Evolutionary conservation across 106 monocot species (phyloP).

Genomic region (Dioscorea alata): DNA sequence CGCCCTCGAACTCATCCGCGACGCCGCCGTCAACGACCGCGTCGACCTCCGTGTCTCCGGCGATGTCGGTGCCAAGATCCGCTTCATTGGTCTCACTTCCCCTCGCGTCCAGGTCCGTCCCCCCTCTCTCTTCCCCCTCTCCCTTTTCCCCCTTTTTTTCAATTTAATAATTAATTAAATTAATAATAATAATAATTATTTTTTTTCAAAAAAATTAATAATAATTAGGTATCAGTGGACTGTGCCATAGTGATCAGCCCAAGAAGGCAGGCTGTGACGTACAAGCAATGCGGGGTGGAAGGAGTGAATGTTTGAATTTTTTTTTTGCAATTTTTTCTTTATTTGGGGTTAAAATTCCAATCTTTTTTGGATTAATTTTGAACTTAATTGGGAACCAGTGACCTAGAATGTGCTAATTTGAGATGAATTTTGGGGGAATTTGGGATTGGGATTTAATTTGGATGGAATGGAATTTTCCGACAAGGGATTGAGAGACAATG

Average conservation of each 20-base stretch:
- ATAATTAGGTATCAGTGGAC: constrained; percentile 61
- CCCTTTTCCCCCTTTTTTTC: background rate
- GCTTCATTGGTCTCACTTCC: constrained; percentile 57
- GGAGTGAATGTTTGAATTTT: constrained; percentile 52
- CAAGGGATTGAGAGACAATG: too few relatives aligned
- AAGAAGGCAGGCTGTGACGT: constrained; percentile 59
- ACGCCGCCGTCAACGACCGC: constrained; percentile 64
- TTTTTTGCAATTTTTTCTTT: background rate
- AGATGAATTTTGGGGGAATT: too few relatives aligned
- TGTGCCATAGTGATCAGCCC: constrained; percentile 82
- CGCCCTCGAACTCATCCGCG: constrained; percentile 48
- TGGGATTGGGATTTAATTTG: too few relatives aligned
- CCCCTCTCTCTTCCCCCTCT: background rate
- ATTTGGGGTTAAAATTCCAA: background rate
- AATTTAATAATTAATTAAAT: constrained; percentile 1
- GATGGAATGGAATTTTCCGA: too few relatives aligned
- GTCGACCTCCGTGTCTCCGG: constrained; percentile 71
- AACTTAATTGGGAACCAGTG: too few relatives aligned
- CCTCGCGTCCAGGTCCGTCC: constrained; percentile 59
- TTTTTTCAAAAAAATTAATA: background rate
- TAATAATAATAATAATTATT: background rate
- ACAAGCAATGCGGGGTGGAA: constrained; percentile 82
- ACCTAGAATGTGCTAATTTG: too few relatives aligned
- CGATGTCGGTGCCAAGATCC: constrained; percentile 60
- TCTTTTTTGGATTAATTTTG: background rate